Evolutionary conservation across 257 asterid species (phyloP).

Genomic region (Nyctanthes arbortristis): DNA sequence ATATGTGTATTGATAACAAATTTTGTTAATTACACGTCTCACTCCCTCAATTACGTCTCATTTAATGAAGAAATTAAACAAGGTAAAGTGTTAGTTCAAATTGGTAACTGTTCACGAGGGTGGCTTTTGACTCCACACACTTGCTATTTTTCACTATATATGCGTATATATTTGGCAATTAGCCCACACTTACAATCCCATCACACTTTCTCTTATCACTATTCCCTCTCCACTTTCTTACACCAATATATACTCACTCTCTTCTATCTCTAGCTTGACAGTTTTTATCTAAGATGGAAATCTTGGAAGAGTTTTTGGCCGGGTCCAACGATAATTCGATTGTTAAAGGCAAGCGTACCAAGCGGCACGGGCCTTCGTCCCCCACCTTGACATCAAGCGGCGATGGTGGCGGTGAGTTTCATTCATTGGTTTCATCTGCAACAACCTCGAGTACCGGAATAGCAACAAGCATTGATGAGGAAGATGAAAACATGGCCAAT

Average conservation of each 20-base stretch:
- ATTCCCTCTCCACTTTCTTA: conserved; percentile 42
- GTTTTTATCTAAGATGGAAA: conserved; percentile 35
- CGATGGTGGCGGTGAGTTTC: conserved; percentile 31
- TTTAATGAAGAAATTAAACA: too few species aligned
- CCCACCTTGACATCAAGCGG: conserved; percentile 37
- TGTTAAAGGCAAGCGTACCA: conserved; percentile 63
- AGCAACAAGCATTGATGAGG: conserved; percentile 37
- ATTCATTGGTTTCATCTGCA: conserved; percentile 25
- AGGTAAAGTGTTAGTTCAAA: too few species aligned
- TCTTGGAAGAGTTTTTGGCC: conserved; percentile 47
- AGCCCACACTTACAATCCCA: conserved; percentile 30
- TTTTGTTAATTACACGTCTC: too few species aligned
- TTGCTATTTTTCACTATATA: background rate
- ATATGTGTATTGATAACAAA: too few species aligned
- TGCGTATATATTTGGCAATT: conserved; percentile 13
- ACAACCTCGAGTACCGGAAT: conserved; percentile 50
- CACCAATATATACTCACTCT: conserved; percentile 38
- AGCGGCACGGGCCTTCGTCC: conserved; percentile 57
- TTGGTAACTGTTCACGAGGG: background rate
- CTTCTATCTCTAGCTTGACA: too few species aligned
- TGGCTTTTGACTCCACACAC: background rate
- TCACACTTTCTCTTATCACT: conserved; percentile 40
- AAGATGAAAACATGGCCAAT: conserved; percentile 86
- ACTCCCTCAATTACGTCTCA: too few species aligned
- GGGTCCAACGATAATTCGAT: conserved; percentile 42